phyloP scores from a whole-genome alignment of 495 filamentous ascomycete genomes.

The Thozetella sp. region DNA sequence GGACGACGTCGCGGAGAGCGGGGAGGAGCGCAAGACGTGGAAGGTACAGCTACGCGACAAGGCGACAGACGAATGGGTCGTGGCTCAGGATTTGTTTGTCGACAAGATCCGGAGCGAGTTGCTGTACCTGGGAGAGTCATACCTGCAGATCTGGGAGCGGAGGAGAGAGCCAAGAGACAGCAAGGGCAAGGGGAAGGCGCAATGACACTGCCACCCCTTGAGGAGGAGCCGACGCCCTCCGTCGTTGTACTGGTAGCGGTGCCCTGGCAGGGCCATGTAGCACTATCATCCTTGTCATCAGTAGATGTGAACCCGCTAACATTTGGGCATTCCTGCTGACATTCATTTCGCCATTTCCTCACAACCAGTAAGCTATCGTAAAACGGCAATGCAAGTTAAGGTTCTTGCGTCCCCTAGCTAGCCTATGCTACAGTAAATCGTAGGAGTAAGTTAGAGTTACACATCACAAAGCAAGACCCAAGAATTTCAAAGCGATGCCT shows the following conservation, averaged over 20 bases:
- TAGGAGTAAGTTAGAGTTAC: too few relatives aligned
- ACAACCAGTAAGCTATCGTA: background rate
- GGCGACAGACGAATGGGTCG: constrained; percentile 80
- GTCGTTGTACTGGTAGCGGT: too few relatives aligned
- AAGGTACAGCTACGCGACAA: constrained; percentile 65
- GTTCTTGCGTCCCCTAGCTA: background rate
- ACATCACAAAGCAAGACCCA: background rate
- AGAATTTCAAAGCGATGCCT: background rate
- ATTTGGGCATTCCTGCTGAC: background rate
- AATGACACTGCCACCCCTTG: background rate
- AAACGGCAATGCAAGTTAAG: background rate
- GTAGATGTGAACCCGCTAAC: too few relatives aligned
- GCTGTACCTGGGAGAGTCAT: constrained; percentile 89
- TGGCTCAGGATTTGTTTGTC: constrained; percentile 93
- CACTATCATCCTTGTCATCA: too few relatives aligned
- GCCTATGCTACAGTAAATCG: background rate
- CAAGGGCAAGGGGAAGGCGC: constrained; percentile 26
- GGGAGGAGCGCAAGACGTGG: constrained; percentile 86
- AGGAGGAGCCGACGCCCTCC: too few relatives aligned
- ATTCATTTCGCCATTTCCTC: background rate
- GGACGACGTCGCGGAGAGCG: constrained; percentile 75
- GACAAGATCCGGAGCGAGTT: constrained; percentile 83
- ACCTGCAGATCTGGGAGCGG: constrained; percentile 96
- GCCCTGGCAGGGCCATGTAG: background rate
- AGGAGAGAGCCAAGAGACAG: constrained; percentile 51